Evolutionary conservation across 2,329 filamentous ascomycete genomes (phyloP), one percentile per base, ranked within the genome.

Genomic region (Sarocladiaceae sp.): DNA sequence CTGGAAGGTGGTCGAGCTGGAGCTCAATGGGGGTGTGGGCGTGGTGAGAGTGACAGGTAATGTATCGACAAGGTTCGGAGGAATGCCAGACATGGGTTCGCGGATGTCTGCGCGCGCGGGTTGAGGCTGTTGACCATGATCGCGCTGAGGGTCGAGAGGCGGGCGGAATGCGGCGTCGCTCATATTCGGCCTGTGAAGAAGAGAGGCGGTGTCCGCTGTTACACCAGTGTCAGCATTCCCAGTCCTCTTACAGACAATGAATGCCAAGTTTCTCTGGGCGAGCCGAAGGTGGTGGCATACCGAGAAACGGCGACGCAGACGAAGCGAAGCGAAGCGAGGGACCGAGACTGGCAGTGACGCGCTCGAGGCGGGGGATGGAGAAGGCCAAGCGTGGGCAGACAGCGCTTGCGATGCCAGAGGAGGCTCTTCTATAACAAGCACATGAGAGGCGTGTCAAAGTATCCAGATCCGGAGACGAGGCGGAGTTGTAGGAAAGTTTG

Each of bases 401-500:
- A n/a, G n/a, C n/a, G n/a, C n/a, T n/a, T n/a, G n/a, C n/a, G n/a
- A 27, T 47, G 33, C 37, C 43, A 43, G 32, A 32, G 48, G 45
- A 44, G 50, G 51, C 51, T 60, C 55, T 58, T 57, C 60, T 64
- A 64, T 62, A 61, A 64, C 55, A 50, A 53, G 52, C 43, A 56
- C 62, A 65, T 63, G 55, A 51, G 57, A 48, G 37, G 24, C 23
- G 37, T 24, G 37, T 41, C 24, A n/a, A n/a, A n/a, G n/a, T n/a
- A n/a, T n/a, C n/a, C n/a, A n/a, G n/a, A n/a, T n/a, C n/a, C n/a
- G n/a, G n/a, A n/a, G n/a, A n/a, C n/a, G n/a, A n/a, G n/a, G n/a
- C n/a, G n/a, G n/a, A n/a, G n/a, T n/a, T n/a, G n/a, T n/a, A n/a
- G n/a, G n/a, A n/a, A n/a, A n/a, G n/a, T n/a, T n/a, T n/a, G n/a